Evolutionary conservation across 1,284 basidiomycete genomes (phyloP), one percentile per base, ranked within the genome.

Genomic region (Leucoagaricus sp.): DNA sequence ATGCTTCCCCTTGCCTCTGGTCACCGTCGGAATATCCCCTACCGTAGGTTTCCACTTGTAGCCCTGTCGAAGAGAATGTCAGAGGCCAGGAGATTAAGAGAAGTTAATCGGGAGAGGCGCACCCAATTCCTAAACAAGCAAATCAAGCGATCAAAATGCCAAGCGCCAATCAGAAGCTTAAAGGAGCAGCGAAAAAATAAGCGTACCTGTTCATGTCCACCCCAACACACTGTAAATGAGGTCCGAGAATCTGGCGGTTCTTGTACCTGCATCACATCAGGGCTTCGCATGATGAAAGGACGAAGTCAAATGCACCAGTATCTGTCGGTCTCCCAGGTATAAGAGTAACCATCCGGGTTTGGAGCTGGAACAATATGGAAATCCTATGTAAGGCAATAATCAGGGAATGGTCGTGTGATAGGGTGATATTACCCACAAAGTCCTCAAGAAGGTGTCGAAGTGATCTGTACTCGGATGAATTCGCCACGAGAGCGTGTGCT

Each of bases 301-400:
- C 60, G 21, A 26, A 41, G 31, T 13, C 15, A 49, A 21, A 38
- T 23, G 58, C 61, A 83, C 92, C 92, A 95, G 63, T 90, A 82
- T 1, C 93, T 81, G 58, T 91, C 85, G 21, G 67, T 71, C 52
- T 85, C 80, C 83, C 83, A 85, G 25, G 82, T 86, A 66, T 87
- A 89, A 1, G 75, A 80, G 65, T 93, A 94, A 0, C 93, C 93
- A 64, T 96, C 93, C 5, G 91, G 91, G 65, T 95, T 96, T 4
- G 91, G 83, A 0, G 85, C 75, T 0, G 93, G 91, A 8, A 96
- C 76, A 58, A 95, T 80, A 53, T 91, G 85, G 67, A 95, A 89
- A 40, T 84, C 81, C 84, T 86, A 58, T 1, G 41, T 33, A 33
- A 49, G 45, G 36, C 28, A 33, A 36, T 17, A 45, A 33, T 49